These are phyloP conservation scores for Apiotrichum siamense DNA, from an alignment of 1,284 basidiomycete genomes.

Conservation along the genomic window DNA sequence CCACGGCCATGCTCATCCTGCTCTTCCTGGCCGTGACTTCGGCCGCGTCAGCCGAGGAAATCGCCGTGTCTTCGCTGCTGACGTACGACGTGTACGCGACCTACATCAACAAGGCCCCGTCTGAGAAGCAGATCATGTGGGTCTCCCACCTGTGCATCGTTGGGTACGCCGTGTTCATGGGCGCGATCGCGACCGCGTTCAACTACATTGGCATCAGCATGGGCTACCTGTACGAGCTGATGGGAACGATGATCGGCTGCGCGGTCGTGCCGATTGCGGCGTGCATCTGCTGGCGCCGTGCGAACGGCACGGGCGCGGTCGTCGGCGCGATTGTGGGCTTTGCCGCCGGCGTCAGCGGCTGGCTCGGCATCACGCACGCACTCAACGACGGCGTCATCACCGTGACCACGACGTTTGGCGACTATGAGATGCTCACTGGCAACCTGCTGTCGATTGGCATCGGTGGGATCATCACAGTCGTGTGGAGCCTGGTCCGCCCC, in stretches of 20 bases:
- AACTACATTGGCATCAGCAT: slow-evolving; percentile 81
- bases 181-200: slow-evolving; percentile 75
- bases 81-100: slow-evolving; percentile 67
- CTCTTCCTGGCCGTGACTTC: slow-evolving; percentile 63
- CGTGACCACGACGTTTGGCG: slow-evolving; percentile 58
- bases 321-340: slow-evolving; percentile 67
- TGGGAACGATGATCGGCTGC: slow-evolving; percentile 61
- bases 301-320: slow-evolving; percentile 76
- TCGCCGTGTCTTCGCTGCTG: slow-evolving; percentile 70
- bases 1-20: slow-evolving; percentile 48
- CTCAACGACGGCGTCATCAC: slow-evolving; percentile 67
- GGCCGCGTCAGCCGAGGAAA: slow-evolving; percentile 80
- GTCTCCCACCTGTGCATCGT: slow-evolving; percentile 54
- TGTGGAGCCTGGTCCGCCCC: slow-evolving; percentile 62
- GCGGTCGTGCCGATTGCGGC: slow-evolving; percentile 81
- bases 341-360: slow-evolving; percentile 64
- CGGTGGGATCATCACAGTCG: slow-evolving; percentile 67
- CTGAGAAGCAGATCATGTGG: slow-evolving; percentile 56
- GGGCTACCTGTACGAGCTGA: slow-evolving; percentile 49
- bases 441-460: slow-evolving; percentile 79
- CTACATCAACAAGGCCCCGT: slow-evolving; percentile 58
- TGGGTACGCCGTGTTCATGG: slow-evolving; percentile 71
- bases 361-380: slow-evolving; percentile 70
- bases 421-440: slow-evolving; percentile 65
- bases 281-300: slow-evolving; percentile 70